phyloP scores from a whole-genome alignment of 1,139 yeast genomes.

The Keqinozyma sinolaborantium region DNA sequence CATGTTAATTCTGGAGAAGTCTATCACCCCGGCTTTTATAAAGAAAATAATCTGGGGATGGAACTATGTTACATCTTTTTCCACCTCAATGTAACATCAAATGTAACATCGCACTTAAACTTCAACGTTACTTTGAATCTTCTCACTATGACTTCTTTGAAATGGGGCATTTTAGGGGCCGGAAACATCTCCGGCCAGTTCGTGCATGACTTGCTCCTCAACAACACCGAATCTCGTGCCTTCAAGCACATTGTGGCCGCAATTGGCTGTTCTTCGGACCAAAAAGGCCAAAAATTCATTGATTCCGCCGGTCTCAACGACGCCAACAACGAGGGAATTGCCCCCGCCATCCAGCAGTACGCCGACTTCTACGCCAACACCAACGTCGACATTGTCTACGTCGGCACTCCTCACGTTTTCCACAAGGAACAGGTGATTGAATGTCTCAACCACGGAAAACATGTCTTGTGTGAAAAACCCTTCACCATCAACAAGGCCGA shows the following conservation, averaged over 20 bases:
- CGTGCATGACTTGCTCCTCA: conserved; percentile 32
- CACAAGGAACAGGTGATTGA: conserved; percentile 49
- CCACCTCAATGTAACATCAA: too few species aligned
- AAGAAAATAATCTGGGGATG: too few species aligned
- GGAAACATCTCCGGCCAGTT: conserved; percentile 42
- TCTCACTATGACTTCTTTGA: neutral
- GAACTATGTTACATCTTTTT: too few species aligned
- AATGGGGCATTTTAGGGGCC: conserved; percentile 46
- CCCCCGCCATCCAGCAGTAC: conserved; percentile 19
- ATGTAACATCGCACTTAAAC: too few species aligned
- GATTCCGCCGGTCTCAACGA: conserved; percentile 1
- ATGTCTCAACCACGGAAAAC: conserved; percentile 49
- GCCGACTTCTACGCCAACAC: conserved; percentile 38
- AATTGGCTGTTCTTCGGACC: conserved; percentile 26
- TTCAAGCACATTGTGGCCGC: conserved; percentile 26
- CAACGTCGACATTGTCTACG: conserved; percentile 49
- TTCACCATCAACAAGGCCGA: conserved; percentile 51
- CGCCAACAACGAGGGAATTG: conserved; percentile 6
- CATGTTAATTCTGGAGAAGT: too few species aligned
- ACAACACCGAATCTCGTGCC: conserved; percentile 17
- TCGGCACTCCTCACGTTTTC: conserved; percentile 57
- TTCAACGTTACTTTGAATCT: too few species aligned
- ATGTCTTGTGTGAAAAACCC: conserved; percentile 63
- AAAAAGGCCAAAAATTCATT: conserved; percentile 25
- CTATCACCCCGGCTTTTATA: too few species aligned